Evolutionary conservation across 257 asterid genomes (phyloP).

Genomic region (Euphrasia confusa): DNA sequence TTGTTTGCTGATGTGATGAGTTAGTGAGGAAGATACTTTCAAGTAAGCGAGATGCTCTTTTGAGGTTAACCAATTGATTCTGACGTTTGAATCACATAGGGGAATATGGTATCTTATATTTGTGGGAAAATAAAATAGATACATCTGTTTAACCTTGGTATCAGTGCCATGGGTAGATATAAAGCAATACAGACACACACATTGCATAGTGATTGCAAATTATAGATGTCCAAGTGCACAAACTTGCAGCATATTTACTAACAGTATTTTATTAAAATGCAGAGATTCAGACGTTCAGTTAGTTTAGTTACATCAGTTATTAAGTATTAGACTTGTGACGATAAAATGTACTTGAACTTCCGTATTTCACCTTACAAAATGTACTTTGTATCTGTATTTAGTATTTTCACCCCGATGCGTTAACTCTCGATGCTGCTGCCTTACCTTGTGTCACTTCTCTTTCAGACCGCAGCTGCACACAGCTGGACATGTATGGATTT

Average conservation of each 20-base stretch:
- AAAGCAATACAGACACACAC: not conserved
- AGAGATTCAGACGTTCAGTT: conserved; percentile 13
- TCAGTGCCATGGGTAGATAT: not conserved
- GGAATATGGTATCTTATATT: not conserved
- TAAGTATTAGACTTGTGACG: conserved; percentile 8
- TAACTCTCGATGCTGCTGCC: conserved; percentile 9
- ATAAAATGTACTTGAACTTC: conserved; percentile 1
- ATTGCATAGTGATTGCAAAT: not conserved
- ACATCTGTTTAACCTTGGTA: not conserved
- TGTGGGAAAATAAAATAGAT: not conserved
- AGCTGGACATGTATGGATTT: conserved; percentile 99
- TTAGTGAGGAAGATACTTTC: not conserved
- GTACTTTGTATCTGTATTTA: not conserved
- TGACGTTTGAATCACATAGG: not conserved
- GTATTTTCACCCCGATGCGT: not conserved
- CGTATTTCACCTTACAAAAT: not conserved
- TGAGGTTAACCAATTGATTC: not conserved
- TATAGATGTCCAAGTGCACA: conserved; percentile 7
- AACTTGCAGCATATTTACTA: not conserved
- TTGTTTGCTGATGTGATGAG: not conserved
- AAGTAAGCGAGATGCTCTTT: conserved; percentile 3
- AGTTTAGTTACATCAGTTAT: not conserved
- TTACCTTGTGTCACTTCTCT: conserved; percentile 5
- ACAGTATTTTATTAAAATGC: not conserved
- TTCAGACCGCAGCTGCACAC: conserved; percentile 84